These are phyloP conservation scores for Citeromyces siamensis DNA, from an alignment of 1,139 yeast genomes.

Conservation along the genomic window DNA sequence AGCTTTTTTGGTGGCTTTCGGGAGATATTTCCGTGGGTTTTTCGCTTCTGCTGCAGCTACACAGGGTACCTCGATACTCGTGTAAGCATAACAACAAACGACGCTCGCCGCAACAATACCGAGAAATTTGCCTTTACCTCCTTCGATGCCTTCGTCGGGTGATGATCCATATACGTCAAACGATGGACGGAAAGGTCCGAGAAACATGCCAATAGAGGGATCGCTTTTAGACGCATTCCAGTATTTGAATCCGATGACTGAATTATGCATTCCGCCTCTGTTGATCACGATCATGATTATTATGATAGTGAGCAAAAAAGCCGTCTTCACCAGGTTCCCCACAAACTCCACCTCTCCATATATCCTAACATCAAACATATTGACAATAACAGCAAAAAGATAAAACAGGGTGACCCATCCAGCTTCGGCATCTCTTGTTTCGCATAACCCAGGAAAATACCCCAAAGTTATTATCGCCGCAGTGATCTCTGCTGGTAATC, in stretches of 20 bases:
- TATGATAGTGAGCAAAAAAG: constrained; percentile 34
- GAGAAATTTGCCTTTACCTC: constrained; percentile 43
- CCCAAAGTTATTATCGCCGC: constrained; percentile 58
- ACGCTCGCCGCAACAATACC: constrained; percentile 45
- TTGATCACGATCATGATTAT: constrained; percentile 48
- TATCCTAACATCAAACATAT: constrained; percentile 45
- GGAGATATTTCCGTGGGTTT: constrained; percentile 60
- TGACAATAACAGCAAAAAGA: constrained; percentile 26
- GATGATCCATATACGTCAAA: constrained; percentile 36
- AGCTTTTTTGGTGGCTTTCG: constrained; percentile 57
- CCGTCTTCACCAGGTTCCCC: constrained; percentile 39
- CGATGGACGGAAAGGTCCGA: constrained; percentile 56
- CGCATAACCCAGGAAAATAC: constrained; percentile 37
- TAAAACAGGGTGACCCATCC: constrained; percentile 43
- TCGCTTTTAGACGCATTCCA: constrained; percentile 40
- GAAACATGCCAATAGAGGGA: constrained; percentile 25
- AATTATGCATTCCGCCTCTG: constrained; percentile 25
- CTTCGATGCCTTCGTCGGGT: constrained; percentile 35
- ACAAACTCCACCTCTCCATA: constrained; percentile 58
- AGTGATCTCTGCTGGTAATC: constrained; percentile 61
- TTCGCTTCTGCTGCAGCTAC: constrained; percentile 75
- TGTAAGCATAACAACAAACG: constrained; percentile 50
- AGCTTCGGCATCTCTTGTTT: constrained; percentile 32
- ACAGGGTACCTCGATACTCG: constrained; percentile 65
- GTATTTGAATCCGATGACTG: constrained; percentile 40